Percentiles rank a stretch among this genome's conserved stretches.
Conservation (phyloP, 2,329 filamentous ascomycete species). For the Botrytis cinerea region DNA sequence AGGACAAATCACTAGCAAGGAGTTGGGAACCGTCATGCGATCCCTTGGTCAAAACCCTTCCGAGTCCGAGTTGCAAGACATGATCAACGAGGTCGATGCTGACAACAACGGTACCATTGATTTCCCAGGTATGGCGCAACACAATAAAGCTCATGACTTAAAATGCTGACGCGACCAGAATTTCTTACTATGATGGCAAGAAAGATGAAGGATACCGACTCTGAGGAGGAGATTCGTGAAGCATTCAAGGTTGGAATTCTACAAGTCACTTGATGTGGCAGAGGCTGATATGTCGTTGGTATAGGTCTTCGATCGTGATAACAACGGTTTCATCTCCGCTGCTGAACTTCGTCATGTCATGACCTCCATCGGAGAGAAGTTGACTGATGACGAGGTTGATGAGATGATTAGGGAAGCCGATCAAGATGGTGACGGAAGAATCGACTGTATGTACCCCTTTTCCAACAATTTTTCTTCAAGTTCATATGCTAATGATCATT, state of each 20-base stretch:
- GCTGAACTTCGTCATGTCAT: constrained; percentile 88
- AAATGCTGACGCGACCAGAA: constrained; percentile 53
- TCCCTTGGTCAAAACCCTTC: constrained; percentile 88
- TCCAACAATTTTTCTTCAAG: constrained; percentile 26
- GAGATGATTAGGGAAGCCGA: constrained; percentile 93
- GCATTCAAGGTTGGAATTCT: constrained; percentile 73
- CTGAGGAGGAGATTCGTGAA: constrained; percentile 86
- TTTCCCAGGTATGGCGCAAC: constrained; percentile 69
- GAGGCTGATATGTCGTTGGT: constrained; percentile 24
- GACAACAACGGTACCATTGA: constrained; percentile 94
- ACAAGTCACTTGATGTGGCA: background rate
- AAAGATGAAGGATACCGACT: constrained; percentile 94
- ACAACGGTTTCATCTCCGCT: constrained; percentile 89
- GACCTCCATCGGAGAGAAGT: constrained; percentile 89
- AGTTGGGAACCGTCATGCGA: constrained; percentile 87
- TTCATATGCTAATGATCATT: constrained; percentile 31
- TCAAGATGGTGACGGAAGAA: constrained; percentile 84
- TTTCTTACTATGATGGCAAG: constrained; percentile 93
- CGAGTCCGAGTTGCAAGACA: constrained; percentile 86
- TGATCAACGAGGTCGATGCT: constrained; percentile 92
- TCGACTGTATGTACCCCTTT: constrained; percentile 70
- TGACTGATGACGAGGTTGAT: constrained; percentile 87
- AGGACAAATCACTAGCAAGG: constrained; percentile 93
- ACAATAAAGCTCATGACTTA: constrained; percentile 35
- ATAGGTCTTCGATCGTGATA: constrained; percentile 81